Base-by-base conservation (phyloP, 1,284 basidiomycete genomes). In the Ceratobasidium theobromae region DNA sequence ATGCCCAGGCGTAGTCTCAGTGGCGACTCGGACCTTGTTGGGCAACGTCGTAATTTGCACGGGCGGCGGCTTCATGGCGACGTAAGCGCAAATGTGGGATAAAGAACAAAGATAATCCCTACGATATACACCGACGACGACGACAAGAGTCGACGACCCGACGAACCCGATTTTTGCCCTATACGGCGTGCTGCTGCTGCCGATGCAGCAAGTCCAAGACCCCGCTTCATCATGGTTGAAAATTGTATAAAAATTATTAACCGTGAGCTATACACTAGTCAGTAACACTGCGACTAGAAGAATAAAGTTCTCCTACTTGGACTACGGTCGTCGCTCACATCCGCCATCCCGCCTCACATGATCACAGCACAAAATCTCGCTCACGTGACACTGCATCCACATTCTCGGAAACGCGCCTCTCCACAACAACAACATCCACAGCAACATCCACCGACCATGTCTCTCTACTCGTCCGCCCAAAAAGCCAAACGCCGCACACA, bases 21-120 rank as follows among this genome's bases (percentile, higher is more conserved):
- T 97, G 14, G 93, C 94, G 53, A 99, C 93, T 69, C 94, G 83
- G 58, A 98, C 84, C 76, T 89, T 91, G 78, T 98, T 98, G 3
- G 93, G 87, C 1, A 99, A 82, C 0, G 92, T 95, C 0, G 95
- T 95, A 46, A 96, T 81, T 70, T 84, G 68, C 8, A 67, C 57
- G 2, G 54, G 67, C 16, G 62, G 53, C 28, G 64, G 60, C 49
- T 68, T 14, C n/a, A n/a, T 3, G 51, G 32, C 21, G 18, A 62
- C 35, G 32, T 62, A 25, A 41, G 30, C 32, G 11, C 18, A 51
- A 27, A 38, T 5, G 21, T n/a, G 27, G 32, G 6, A 27, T 16
- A n/a, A 33, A 1, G 3, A 28, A 28, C 3, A 27, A 11, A 23
- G 12, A 25, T 27, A 14, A 9, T 45, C 21, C 55, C 35, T 58